phyloP scores from a whole-genome alignment of 148 eudicot genomes.

The Pouteria glomerata region DNA sequence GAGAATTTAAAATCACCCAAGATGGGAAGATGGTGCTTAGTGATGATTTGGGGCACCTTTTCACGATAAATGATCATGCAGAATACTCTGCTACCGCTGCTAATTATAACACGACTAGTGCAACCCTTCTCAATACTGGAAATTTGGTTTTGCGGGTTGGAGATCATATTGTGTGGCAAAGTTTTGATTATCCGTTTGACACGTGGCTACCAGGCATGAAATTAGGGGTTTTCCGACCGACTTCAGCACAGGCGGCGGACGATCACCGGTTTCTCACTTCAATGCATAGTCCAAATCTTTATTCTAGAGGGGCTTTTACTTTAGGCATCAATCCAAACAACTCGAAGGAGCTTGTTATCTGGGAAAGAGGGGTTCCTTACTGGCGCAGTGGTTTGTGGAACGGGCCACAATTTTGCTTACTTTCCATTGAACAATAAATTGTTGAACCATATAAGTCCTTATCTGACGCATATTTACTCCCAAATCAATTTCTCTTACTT shows the following conservation, averaged over 20 bases:
- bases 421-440: neutral
- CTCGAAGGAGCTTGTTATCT: too few species aligned
- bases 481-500: too few species aligned
- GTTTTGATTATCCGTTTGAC: constrained; percentile 24
- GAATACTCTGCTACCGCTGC: neutral
- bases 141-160: constrained; percentile 12
- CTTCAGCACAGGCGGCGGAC: neutral
- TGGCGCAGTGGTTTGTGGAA: too few species aligned
- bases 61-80: neutral
- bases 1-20: neutral
- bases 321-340: constrained; percentile 5
- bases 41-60: too few species aligned
- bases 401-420: neutral
- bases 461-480: too few species aligned
- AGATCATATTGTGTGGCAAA: constrained; percentile 17
- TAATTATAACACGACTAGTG: neutral
- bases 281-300: constrained; percentile 4
- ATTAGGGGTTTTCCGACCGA: constrained; percentile 7
- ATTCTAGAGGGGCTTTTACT: constrained; percentile 6
- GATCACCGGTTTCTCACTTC: constrained; percentile 13
- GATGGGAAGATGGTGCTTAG: neutral
- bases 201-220: constrained; percentile 16
- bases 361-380: neutral
- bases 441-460: too few species aligned
- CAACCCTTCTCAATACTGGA: constrained; percentile 14